phyloP scores from a whole-genome alignment of 495 filamentous ascomycete genomes.

The Tuber borchii region DNA sequence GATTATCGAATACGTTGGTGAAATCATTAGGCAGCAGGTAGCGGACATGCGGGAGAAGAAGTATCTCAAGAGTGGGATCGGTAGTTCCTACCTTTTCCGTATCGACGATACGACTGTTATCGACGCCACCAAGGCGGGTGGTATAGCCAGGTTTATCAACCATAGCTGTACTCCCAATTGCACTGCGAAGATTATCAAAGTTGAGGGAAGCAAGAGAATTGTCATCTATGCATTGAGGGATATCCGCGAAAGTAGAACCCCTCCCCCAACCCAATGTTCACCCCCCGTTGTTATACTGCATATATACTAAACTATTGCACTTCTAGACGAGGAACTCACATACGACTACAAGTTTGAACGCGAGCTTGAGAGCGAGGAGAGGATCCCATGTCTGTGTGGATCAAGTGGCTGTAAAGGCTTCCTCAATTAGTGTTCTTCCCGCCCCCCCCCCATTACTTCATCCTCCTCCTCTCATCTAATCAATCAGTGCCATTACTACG shows the following conservation, averaged over 20 bases:
- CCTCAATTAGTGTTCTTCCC: constrained; percentile 62
- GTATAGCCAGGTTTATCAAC: constrained; percentile 98
- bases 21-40: constrained; percentile 92
- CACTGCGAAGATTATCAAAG: constrained; percentile 99
- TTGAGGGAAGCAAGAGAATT: constrained; percentile 97
- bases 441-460: constrained; percentile 15
- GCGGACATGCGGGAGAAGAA: constrained; percentile 85
- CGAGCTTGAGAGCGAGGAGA: constrained; percentile 87
- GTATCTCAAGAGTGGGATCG: constrained; percentile 93
- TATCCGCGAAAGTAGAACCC: constrained; percentile 78
- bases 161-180: constrained; percentile 97
- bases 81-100: constrained; percentile 93
- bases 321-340: constrained; percentile 88
- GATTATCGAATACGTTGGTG: constrained; percentile 99
- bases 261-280: neutral
- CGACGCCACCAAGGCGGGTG: constrained; percentile 95
- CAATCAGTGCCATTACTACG: neutral
- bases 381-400: constrained; percentile 94
- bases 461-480: neutral
- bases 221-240: constrained; percentile 96
- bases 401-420: constrained; percentile 96
- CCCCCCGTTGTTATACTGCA: neutral
- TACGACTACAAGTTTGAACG: constrained; percentile 99
- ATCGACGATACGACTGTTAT: constrained; percentile 97
- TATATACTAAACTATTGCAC: constrained; percentile 48